Evolutionary conservation across 208 protist species (phyloP), one percentile per base, ranked within the genome.

Genomic region (Trypanosoma melophagium): DNA sequence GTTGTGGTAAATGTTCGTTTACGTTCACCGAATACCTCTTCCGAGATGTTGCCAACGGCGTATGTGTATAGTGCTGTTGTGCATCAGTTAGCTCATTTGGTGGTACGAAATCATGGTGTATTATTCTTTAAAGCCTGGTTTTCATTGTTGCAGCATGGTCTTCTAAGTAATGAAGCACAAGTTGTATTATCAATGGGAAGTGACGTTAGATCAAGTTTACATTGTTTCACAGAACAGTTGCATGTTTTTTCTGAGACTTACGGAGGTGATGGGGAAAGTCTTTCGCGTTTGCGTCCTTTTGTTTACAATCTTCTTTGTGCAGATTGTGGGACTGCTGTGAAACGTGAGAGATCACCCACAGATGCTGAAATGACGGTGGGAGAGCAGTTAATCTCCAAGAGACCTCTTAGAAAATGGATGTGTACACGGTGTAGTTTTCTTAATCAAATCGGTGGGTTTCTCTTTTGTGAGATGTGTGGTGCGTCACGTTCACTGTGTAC

Each of bases 391-490:
- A n/a, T 4, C 24, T 53, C 19, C 4, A 56, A 17, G n/a, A 35
- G 58, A 17, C 19, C 17, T 47, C 28, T 17, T 54, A 28, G n/a
- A 35, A n/a, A 10, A 13, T 76, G 70, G 70, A 38, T 24, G 12
- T 76, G 70, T 51, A 50, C 16, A 35, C 56, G 41, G 41, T 76
- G 70, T 66, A 57, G 63, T n/a, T 64, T 76, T 76, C 10, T 40
- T 7, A 69, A 69, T 25, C 12, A 31, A 47, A 17, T 54, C 21
- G 49, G 14, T 16, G 35, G 16, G 21, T 66, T 69, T 31, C 31
- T 76, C 5, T 66, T 69, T 21, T 76, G 70, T 66, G 70, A 76
- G 31, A 22, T 76, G 44, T 76, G 70, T 64, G 63, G 63, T 12
- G 47, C 38, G 19, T 21, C 62, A n/a, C 61, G 62, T 19, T 2